A percentile compares a stretch with the other conserved stretches of the same genome.
Conservation (phyloP, 768 basidiomycete genomes). For the Amanita exitialis region DNA sequence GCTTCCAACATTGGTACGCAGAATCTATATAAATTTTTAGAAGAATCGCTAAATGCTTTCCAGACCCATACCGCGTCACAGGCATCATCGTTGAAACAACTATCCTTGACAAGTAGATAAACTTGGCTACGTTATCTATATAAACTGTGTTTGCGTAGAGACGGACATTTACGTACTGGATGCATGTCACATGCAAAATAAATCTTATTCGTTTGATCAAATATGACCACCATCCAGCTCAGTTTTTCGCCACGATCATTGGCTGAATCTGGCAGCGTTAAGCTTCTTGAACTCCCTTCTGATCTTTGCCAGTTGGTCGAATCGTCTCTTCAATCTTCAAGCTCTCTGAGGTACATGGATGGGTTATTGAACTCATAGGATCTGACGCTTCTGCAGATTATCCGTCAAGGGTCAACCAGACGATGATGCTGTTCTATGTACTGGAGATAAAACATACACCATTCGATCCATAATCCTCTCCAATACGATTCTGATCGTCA, state of each 20-base stretch:
- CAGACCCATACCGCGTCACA: conserved; percentile 94
- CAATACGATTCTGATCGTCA: conserved; percentile 75
- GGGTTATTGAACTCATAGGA: neutral
- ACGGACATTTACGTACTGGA: neutral
- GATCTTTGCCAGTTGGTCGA: conserved; percentile 60
- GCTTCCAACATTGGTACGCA: conserved; percentile 93
- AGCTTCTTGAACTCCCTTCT: conserved; percentile 63
- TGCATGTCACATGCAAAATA: neutral
- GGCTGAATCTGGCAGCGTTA: conserved; percentile 44
- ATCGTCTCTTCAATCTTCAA: conserved; percentile 26
- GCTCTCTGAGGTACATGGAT: conserved; percentile 10
- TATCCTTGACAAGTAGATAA: conserved; percentile 46
- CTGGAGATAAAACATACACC: conserved; percentile 65
- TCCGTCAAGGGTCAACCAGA: conserved; percentile 71
- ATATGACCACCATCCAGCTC: conserved; percentile 36
- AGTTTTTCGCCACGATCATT: conserved; percentile 40
- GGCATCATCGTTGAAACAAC: conserved; percentile 86
- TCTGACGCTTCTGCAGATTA: conserved; percentile 29
- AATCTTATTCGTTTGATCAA: neutral
- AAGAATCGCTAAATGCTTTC: conserved; percentile 6
- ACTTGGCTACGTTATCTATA: neutral
- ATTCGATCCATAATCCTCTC: conserved; percentile 84
- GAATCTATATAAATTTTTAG: conserved; percentile 6
- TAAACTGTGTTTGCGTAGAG: neutral
- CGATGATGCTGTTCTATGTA: conserved; percentile 90